Evolutionary conservation across 2,329 filamentous ascomycete genomes (phyloP).

Genomic region (Aspergillaceae sp.): DNA sequence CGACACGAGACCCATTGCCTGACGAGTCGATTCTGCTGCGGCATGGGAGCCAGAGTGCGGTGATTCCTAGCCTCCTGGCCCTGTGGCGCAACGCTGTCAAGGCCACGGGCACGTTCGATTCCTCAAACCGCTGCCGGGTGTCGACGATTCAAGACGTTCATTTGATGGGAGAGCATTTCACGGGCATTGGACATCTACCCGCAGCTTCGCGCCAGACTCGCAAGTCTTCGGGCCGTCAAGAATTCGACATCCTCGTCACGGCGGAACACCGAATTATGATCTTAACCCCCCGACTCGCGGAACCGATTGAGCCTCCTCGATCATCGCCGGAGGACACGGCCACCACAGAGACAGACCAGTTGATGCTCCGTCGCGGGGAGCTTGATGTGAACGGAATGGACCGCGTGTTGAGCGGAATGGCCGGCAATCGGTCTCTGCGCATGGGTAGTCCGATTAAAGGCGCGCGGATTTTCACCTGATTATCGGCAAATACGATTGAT

Average conservation of each 20-base stretch:
- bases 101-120: constrained; percentile 30
- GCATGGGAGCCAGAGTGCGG: constrained; percentile 33
- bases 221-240: constrained; percentile 10
- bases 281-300: constrained; percentile 23
- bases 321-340: constrained; percentile 8
- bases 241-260: constrained; percentile 33
- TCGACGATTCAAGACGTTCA: constrained; percentile 31
- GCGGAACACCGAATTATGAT: constrained; percentile 35
- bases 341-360: constrained; percentile 29
- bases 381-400: constrained; percentile 43
- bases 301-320: constrained; percentile 13
- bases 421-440: constrained; percentile 20
- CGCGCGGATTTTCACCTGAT: constrained; percentile 27
- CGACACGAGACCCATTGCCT: constrained; percentile 25
- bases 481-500: too few species aligned
- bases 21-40: constrained; percentile 40
- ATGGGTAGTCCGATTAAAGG: constrained; percentile 31
- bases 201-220: constrained; percentile 17
- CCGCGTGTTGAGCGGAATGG: constrained; percentile 38
- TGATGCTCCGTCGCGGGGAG: constrained; percentile 34
- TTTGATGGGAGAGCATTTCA: constrained; percentile 34
- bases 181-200: constrained; percentile 30
- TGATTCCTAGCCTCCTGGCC: constrained; percentile 36
- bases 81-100: constrained; percentile 37
- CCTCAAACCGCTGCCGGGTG: constrained; percentile 31